Percentiles rank a stretch among this genome's conserved stretches.
Conservation (phyloP, 352 stramenopile species). For the Phytophthora foliorum region DNA sequence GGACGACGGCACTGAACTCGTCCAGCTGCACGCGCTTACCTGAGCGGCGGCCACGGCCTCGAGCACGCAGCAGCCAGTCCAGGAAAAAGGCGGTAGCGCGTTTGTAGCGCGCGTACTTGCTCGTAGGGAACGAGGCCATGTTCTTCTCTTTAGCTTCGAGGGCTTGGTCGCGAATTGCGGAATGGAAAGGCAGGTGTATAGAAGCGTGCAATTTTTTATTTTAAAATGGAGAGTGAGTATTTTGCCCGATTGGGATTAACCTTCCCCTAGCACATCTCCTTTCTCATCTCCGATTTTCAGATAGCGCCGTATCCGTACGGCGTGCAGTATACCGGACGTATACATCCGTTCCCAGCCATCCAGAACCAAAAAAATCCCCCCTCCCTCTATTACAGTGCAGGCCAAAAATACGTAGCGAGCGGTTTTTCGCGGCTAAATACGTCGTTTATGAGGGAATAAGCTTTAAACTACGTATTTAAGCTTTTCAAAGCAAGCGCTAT, state of each 20-base stretch:
- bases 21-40: constrained; percentile 7
- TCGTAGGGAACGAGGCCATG: constrained; percentile 7
- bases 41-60: background rate
- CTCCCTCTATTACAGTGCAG: too few species aligned
- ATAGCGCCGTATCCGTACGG: background rate
- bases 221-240: background rate
- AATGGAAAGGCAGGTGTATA: too few species aligned
- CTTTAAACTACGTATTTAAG: too few species aligned
- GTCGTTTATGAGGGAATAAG: too few species aligned
- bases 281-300: background rate
- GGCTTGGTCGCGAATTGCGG: too few species aligned
- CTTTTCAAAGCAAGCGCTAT: too few species aligned
- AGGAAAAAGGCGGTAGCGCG: constrained; percentile 25
- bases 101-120: constrained; percentile 26
- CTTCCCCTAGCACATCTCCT: background rate
- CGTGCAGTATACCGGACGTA: background rate
- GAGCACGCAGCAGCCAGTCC: constrained; percentile 24
- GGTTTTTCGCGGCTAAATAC: too few species aligned
- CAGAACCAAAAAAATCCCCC: background rate
- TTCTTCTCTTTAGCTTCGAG: too few species aligned
- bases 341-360: background rate
- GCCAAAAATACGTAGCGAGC: too few species aligned
- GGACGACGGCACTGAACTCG: constrained; percentile 7
- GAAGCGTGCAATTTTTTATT: too few species aligned
- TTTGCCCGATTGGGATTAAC: background rate